Evolutionary conservation across 495 filamentous ascomycete species (phyloP), one percentile per base, ranked within the genome.

Genomic region (Tuber aestivum): DNA sequence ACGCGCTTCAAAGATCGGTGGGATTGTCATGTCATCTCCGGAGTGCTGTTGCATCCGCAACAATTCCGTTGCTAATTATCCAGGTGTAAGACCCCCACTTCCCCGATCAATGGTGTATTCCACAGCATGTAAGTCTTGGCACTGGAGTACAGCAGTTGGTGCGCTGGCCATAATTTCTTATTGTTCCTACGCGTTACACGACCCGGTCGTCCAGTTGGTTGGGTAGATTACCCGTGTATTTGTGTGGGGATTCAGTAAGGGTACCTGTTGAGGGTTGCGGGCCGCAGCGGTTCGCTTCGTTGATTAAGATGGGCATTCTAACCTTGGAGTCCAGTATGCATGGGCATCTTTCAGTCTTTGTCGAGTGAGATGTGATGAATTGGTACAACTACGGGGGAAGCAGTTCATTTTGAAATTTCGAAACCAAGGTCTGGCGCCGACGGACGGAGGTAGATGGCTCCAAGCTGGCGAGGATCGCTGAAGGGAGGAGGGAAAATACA

Each of bases 121-220:
- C 27, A 14, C 14, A 35, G 14, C 4, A 20, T 32, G 12, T 35
- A 32, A 35, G 32, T 65, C 27, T 65, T 12, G 27, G 27, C 0
- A 35, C 56, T 65, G 56, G 56, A 65, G 56, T 65, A 65, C 56
- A 65, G 56, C 56, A 65, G 56, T 65, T 65, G 27, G 56, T 65
- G 32, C 32, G 56, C 14, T 65, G 56, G 27, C 56, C 56, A 32
- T 65, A 65, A 18, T 65, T 65, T 35, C 14, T 35, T 35, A 65
- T 35, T 65, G 56, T 27, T 65, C 9, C 4, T 18, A 4, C 18
- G 56, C 16, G 56, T 35, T 35, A 35, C 56, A 35, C 56, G 56
- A 65, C 27, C 56, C 27, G 27, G 56, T 14, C 27, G 12, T 9
- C 27, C 56, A 65, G 35, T 65, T 14, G 27, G 12, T 35, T 65